Percentiles rank a stretch among this genome's conserved stretches.
These are phyloP conservation scores for Ganoderma multipileum DNA, from an alignment of 1,284 basidiomycete species.

Conservation along the genomic window DNA sequence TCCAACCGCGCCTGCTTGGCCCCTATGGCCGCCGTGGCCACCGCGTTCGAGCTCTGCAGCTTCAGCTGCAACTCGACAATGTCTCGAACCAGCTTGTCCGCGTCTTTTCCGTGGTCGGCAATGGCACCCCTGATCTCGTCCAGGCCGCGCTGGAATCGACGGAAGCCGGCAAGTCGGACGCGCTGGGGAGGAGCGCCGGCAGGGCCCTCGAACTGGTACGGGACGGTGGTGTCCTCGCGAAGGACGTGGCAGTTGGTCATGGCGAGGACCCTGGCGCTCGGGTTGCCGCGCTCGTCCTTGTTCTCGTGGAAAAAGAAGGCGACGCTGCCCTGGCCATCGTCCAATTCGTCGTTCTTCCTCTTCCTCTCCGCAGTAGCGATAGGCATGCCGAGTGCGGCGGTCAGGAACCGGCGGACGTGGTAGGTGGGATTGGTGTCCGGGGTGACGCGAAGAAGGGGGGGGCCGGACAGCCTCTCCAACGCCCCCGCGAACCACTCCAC, in stretches of 20 bases:
- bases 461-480: not conserved
- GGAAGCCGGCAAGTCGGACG: no score
- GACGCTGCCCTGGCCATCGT: not conserved
- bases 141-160: no score
- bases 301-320: not conserved
- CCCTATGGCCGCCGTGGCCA: no score
- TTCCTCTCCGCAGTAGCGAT: not conserved
- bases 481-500: not conserved
- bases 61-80: no score
- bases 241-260: not conserved
- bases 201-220: no score
- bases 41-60: no score
- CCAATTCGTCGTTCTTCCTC: no score
- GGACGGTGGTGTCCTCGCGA: not conserved
- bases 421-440: not conserved
- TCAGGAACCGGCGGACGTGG: not conserved
- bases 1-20: no score
- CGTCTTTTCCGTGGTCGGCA: no score
- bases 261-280: not conserved
- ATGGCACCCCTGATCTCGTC: no score
- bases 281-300: not conserved
- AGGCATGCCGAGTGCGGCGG: not conserved
- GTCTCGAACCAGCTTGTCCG: no score
- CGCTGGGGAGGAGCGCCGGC: no score
- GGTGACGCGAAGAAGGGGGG: not conserved